Evolutionary conservation across 2,329 filamentous ascomycete species (phyloP).

Genomic region (Cyphellophora attinorum): DNA sequence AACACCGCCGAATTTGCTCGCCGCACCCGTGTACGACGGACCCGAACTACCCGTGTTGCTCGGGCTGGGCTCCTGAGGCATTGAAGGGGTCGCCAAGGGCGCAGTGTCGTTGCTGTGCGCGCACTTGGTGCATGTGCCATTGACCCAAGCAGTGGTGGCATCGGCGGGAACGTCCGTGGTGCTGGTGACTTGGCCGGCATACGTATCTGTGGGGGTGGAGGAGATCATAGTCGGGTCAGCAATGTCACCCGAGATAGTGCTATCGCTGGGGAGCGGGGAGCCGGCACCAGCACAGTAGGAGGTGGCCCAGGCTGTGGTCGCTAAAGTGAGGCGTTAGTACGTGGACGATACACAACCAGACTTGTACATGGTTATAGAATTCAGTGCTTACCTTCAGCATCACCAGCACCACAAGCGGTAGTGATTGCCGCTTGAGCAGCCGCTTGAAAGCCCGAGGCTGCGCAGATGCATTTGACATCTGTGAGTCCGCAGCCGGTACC

Average conservation of each 20-base stretch:
- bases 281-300: background rate
- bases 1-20: background rate
- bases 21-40: background rate
- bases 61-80: background rate
- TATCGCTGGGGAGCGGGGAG: background rate
- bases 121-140: background rate
- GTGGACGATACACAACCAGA: no score
- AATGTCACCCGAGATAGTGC: no score
- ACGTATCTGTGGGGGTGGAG: background rate
- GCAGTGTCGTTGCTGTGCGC: background rate
- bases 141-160: background rate
- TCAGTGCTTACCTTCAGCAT: background rate
- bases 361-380: background rate
- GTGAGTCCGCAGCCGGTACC: background rate
- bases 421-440: background rate
- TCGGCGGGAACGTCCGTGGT: background rate
- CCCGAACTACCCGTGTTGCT: background rate
- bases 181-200: no score
- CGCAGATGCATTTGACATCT: background rate
- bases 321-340: background rate
- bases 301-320: background rate
- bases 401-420: background rate
- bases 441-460: background rate
- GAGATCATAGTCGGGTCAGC: background rate
- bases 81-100: background rate